Conservation (phyloP, 495 filamentous ascomycete genomes). For the Tirmania nivea region DNA sequence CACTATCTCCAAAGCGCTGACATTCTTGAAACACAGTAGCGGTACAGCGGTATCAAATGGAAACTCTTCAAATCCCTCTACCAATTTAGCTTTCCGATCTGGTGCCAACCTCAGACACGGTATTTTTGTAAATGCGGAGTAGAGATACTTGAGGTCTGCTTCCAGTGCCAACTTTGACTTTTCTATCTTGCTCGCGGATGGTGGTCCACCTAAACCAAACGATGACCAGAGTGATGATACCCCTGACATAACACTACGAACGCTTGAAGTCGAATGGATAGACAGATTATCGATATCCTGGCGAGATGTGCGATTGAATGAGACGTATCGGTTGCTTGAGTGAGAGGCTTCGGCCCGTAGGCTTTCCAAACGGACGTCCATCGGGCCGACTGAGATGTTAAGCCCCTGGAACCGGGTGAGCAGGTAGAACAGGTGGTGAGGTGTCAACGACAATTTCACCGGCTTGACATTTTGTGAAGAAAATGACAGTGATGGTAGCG, state of each 20-base stretch:
- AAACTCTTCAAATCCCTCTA: conserved; percentile 89
- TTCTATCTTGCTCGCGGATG: conserved; percentile 55
- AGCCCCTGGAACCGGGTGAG: conserved; percentile 86
- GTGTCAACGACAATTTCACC: conserved; percentile 79
- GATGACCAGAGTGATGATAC: conserved; percentile 85
- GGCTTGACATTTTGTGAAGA: conserved; percentile 66
- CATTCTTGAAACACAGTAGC: conserved; percentile 82
- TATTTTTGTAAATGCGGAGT: conserved; percentile 96
- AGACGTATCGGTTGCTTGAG: conserved; percentile 60
- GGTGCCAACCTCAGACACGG: conserved; percentile 72
- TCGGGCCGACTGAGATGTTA: conserved; percentile 70
- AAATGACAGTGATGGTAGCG: conserved; percentile 64
- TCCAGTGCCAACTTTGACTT: conserved; percentile 67
- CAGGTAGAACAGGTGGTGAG: conserved; percentile 92
- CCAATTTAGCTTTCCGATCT: conserved; percentile 69
- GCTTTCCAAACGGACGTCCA: conserved; percentile 89
- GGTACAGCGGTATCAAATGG: conserved; percentile 97
- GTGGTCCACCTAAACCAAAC: conserved; percentile 54
- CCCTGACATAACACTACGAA: conserved; percentile 89
- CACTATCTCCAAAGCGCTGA: conserved; percentile 77
- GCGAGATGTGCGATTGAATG: conserved; percentile 47
- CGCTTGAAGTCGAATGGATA: conserved; percentile 85
- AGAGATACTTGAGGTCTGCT: conserved; percentile 80
- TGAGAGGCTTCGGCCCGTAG: conserved; percentile 69
- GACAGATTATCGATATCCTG: conserved; percentile 69